These are phyloP conservation scores for Chrysosporium keratinophilum DNA, from an alignment of 2,329 filamentous ascomycete species.

Conservation along the genomic window DNA sequence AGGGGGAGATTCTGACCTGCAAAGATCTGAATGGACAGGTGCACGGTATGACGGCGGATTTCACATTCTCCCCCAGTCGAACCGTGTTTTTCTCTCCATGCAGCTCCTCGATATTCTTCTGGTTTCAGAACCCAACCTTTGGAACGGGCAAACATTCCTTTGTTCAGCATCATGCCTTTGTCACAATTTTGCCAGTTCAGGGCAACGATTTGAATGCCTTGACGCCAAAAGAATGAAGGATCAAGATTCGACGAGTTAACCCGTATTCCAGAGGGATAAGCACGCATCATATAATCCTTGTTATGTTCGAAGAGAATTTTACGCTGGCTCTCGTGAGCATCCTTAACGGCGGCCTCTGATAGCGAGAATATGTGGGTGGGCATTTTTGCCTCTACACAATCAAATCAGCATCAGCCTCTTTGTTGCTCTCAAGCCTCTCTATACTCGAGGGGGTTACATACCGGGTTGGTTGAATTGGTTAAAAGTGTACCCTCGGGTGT, in stretches of 20 bases:
- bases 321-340: conserved; percentile 46
- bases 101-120: conserved; percentile 49
- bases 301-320: conserved; percentile 72
- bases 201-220: conserved; percentile 81
- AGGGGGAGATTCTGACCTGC: conserved; percentile 68
- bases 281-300: conserved; percentile 68
- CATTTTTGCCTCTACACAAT: conserved; percentile 36
- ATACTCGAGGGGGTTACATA: conserved; percentile 31
- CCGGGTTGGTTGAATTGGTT: conserved; percentile 56
- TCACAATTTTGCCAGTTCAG: conserved; percentile 91
- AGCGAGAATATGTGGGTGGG: conserved; percentile 56
- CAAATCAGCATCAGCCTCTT: background rate
- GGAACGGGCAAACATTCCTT: conserved; percentile 77
- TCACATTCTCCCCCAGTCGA: conserved; percentile 16
- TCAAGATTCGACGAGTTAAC: conserved; percentile 80
- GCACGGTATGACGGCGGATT: conserved; percentile 43
- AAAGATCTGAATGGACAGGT: conserved; percentile 61
- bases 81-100: conserved; percentile 1
- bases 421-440: background rate
- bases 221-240: conserved; percentile 73
- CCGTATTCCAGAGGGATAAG: conserved; percentile 74
- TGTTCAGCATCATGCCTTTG: conserved; percentile 90
- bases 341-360: conserved; percentile 55
- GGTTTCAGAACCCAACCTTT: conserved; percentile 82
- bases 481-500: conserved; percentile 78